Base-by-base conservation (phyloP, 192 early-diverging fungal species). In the Funneliformis mosseae region DNA sequence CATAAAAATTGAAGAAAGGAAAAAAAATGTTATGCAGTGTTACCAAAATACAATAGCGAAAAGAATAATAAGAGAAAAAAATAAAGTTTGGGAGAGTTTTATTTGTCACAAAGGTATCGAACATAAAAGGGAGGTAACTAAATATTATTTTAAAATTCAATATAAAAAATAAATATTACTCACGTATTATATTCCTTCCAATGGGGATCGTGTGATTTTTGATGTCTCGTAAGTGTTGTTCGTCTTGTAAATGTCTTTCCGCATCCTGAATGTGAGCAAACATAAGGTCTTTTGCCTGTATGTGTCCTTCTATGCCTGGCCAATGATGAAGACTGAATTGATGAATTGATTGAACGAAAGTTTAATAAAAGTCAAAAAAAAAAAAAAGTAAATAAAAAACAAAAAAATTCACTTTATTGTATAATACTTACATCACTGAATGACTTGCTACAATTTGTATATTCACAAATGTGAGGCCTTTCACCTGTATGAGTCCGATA, bases 281-380 rank as follows among this genome's bases (percentile, higher is more conserved):
- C 86, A 84, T 93, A 95, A 2, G 94, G 92, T 64, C 94, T 88
- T 81, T 93, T 93, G 60, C 93, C 93, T 76, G 91, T 92, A 81
- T 95, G 94, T 1, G 91, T 93, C 70, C 93, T 89, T 43, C 93
- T 89, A 82, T 95, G 94, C 67, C 94, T 88, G 0, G 93, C 92
- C 60, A 95, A 88, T 27, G 92, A 93, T 25, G 93, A 94, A 45
- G 67, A 70, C 78, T 79, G 23, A 41, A 38, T 48, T 21, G 64
- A 69, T 6, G 6, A 70, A 79, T 50, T 33, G 12, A 59, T 43
- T 39, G 21, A 42, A 64, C 12, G 3, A 10, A 27, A 18, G 27
- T 74, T n/a, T 27, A 74, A 7, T 27, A 23, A 4, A 50, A 25
- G 43, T 71, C n/a, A 70, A 70, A 41, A 14, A 50, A 50, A 25